A percentile compares a stretch with the other conserved stretches of the same genome.
Conservation (phyloP, 495 filamentous ascomycete species). For the Bathelium albidoporum region DNA sequence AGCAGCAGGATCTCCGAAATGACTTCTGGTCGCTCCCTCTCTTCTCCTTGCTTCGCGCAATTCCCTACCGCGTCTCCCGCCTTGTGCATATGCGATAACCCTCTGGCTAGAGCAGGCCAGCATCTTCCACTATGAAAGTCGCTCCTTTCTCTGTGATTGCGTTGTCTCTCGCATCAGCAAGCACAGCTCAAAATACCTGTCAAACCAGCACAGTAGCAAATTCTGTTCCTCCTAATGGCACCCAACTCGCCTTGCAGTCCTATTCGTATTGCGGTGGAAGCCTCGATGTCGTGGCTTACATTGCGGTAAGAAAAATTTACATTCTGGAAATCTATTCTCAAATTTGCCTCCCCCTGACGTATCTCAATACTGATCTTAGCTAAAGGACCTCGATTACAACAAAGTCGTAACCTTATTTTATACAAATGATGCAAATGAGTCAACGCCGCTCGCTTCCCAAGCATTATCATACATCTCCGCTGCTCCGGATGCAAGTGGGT, state of each 20-base stretch:
- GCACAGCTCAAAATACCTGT: constrained; percentile 6
- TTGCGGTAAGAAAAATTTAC: neutral
- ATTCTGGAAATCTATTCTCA: neutral
- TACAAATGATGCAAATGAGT: constrained; percentile 17
- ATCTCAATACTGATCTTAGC: constrained; percentile 4
- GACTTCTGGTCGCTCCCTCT: neutral
- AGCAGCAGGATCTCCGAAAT: neutral
- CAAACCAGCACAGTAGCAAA: constrained; percentile 11
- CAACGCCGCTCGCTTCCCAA: constrained; percentile 14
- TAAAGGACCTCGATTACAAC: constrained; percentile 18
- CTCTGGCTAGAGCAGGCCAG: neutral
- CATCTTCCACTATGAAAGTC: neutral
- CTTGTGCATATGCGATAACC: neutral
- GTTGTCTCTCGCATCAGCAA: neutral
- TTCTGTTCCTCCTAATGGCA: constrained; percentile 4
- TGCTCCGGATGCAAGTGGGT: constrained; percentile 10
- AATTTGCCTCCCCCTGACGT: constrained; percentile 12
- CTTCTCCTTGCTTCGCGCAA: neutral
- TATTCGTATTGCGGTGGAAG: constrained; percentile 10
- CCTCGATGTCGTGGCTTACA: neutral
- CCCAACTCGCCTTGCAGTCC: constrained; percentile 10
- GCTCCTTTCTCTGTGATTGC: neutral
- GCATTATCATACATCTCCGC: constrained; percentile 9
- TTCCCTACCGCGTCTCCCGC: neutral
- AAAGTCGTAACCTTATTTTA: constrained; percentile 20